phyloP scores from a whole-genome alignment of 1,284 basidiomycete species.

The Stereum hirsutum region DNA sequence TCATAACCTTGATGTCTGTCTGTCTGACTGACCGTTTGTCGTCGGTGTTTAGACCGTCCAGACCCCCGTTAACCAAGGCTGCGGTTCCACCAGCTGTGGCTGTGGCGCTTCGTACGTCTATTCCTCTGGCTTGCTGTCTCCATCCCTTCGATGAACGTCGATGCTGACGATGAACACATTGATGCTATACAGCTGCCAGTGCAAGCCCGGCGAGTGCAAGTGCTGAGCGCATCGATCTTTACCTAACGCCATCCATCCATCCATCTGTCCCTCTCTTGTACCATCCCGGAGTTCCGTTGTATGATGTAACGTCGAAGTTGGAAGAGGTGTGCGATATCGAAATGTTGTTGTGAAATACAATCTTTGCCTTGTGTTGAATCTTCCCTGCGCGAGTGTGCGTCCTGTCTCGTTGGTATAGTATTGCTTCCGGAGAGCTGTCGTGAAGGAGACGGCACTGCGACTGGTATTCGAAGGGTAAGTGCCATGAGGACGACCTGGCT shows the following conservation, averaged over 20 bases:
- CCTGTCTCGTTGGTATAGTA: too few species aligned
- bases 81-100: slow-evolving; percentile 38
- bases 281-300: not conserved
- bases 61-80: slow-evolving; percentile 34
- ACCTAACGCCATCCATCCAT: not conserved
- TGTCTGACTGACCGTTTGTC: not conserved
- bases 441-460: too few species aligned
- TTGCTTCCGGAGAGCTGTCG: too few species aligned
- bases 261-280: not conserved
- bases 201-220: slow-evolving; percentile 43
- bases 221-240: slow-evolving; percentile 25
- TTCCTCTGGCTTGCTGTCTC: not conserved
- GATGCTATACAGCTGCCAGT: slow-evolving; percentile 40
- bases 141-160: not conserved
- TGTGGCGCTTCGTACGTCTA: slow-evolving; percentile 39
- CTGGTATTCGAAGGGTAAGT: too few species aligned
- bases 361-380: too few species aligned
- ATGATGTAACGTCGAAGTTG: too few species aligned
- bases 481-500: too few species aligned
- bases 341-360: too few species aligned
- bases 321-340: too few species aligned
- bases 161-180: too few species aligned
- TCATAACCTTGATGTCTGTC: not conserved
- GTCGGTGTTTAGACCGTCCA: slow-evolving; percentile 11
- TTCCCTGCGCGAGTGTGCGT: too few species aligned